Conservation (phyloP, 495 filamentous ascomycete genomes). For the Penicillium psychrofluorescens region DNA sequence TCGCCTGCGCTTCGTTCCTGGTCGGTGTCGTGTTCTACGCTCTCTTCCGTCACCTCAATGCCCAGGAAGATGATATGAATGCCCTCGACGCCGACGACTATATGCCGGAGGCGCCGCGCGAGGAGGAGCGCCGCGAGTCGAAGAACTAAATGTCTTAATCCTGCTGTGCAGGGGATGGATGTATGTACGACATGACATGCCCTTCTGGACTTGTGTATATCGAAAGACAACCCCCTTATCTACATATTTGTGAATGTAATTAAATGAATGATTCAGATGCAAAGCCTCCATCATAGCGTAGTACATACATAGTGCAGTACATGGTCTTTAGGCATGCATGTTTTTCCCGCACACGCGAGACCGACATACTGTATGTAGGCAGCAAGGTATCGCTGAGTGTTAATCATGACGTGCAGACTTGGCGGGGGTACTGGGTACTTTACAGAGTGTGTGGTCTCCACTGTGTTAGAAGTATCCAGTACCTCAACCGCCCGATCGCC, state of each 20-base stretch:
- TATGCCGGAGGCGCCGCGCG: constrained; percentile 11
- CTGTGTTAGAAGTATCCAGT: constrained; percentile 1
- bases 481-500: background rate
- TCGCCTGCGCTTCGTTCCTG: constrained; percentile 43
- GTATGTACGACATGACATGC: no score
- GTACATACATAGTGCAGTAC: background rate
- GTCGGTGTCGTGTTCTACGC: constrained; percentile 39
- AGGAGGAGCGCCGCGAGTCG: constrained; percentile 7
- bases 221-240: no score
- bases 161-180: background rate
- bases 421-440: constrained; percentile 2
- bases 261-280: no score
- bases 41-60: constrained; percentile 37
- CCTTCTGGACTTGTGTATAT: no score
- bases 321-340: background rate
- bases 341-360: background rate
- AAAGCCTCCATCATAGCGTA: no score
- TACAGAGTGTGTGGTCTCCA: background rate
- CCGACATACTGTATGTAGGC: no score
- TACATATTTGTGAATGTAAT: no score
- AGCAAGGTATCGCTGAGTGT: background rate
- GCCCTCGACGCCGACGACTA: constrained; percentile 33
- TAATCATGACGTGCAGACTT: constrained; percentile 17
- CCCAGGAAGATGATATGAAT: constrained; percentile 41
- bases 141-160: constrained; percentile 5